Percentiles rank a stretch among this genome's conserved stretches.
Conservation (phyloP, 305 asterid species). For the Ajuga reptans region DNA sequence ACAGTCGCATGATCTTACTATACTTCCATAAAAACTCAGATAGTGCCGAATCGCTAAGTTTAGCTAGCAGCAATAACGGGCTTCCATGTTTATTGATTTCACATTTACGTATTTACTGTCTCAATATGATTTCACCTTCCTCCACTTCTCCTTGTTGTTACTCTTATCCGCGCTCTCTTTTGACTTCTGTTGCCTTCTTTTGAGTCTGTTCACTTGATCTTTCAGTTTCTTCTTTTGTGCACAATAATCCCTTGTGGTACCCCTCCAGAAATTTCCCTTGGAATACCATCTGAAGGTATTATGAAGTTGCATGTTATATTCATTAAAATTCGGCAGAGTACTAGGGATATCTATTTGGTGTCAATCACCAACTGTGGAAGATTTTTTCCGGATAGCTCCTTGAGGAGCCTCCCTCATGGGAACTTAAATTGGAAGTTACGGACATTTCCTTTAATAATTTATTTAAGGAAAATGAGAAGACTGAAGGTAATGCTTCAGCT, state of each 20-base stretch:
- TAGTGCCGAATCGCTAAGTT: not conserved
- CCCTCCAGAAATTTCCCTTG: not conserved
- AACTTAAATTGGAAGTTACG: not conserved
- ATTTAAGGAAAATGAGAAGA: not conserved
- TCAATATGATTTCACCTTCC: not conserved
- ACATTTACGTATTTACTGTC: not conserved
- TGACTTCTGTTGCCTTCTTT: not conserved
- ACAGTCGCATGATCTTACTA: not conserved
- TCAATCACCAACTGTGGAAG: not conserved
- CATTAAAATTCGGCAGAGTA: not conserved
- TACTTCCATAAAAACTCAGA: not conserved
- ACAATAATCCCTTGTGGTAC: not conserved
- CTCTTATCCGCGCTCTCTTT: not conserved
- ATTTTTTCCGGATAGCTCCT: not conserved
- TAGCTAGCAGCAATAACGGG: not conserved
- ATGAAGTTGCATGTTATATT: not conserved
- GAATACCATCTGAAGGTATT: not conserved
- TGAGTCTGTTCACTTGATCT: not conserved
- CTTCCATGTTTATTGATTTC: not conserved
- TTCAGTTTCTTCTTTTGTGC: not conserved
- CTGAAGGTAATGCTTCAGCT: conserved; percentile 2
- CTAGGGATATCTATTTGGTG: not conserved
- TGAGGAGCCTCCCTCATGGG: not conserved
- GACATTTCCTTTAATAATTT: not conserved
- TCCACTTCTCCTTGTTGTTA: not conserved